Conservation (phyloP, 495 filamentous ascomycete species). For the Jackrogersella multiformis region DNA sequence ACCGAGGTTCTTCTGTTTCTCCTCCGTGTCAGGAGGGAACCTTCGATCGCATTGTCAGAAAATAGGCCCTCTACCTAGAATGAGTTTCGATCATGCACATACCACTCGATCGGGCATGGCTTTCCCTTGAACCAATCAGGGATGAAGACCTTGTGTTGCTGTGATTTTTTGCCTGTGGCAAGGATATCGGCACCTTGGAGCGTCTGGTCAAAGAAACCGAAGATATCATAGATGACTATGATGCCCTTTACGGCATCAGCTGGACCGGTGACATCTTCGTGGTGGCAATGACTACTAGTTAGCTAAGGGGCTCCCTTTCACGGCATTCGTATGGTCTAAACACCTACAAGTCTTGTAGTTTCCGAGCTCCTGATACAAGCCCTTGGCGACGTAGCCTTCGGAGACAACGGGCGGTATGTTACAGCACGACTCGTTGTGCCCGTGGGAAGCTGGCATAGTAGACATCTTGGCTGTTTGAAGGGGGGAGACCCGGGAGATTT, state of each 20-base stretch:
- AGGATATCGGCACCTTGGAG: conserved; percentile 5
- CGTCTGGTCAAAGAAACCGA: conserved; percentile 6
- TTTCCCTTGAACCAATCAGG: conserved; percentile 6
- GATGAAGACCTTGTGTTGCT: neutral
- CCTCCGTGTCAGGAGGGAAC: conserved; percentile 10
- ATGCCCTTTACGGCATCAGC: conserved; percentile 4
- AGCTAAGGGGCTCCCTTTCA: neutral
- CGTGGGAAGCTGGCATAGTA: conserved; percentile 7
- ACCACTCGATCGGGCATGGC: conserved; percentile 9
- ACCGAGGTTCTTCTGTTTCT: conserved; percentile 8
- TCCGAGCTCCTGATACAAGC: neutral
- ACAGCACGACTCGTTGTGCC: conserved; percentile 1
- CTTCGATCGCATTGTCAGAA: neutral
- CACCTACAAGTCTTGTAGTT: neutral
- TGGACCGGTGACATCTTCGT: conserved; percentile 4
- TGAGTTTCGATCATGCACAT: neutral
- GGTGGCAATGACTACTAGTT: neutral
- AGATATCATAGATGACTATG: conserved; percentile 5
- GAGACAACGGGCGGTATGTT: conserved; percentile 1
- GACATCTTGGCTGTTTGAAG: conserved; percentile 1
- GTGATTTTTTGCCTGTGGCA: neutral
- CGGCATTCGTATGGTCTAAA: neutral
- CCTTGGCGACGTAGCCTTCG: neutral
- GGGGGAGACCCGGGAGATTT: neutral
- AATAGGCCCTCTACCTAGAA: neutral